Evolutionary conservation across 2,329 filamentous ascomycete species (phyloP), one percentile per base, ranked within the genome.

Genomic region (Lasiodiplodia citricola): DNA sequence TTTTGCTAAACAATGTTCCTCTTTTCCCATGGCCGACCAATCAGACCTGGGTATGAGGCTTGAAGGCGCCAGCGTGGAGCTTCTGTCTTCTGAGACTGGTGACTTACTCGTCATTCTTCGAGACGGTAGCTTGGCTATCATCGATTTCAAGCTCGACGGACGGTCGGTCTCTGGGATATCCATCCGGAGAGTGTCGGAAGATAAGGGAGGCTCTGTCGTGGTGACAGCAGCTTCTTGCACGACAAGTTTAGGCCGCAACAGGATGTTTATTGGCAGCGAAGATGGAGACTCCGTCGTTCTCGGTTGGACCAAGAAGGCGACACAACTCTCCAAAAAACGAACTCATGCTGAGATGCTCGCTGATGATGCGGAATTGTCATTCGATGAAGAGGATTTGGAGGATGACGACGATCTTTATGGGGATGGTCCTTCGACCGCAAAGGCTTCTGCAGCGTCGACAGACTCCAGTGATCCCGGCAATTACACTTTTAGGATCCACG

Each of bases 101-200:
- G 94, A 98, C 75, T 85, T 98, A 70, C 83, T 99, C n/a, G 84
- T 99, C 41, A 87, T 96, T 7, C 85, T 97, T 31, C 88, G 88
- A 68, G 89, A 91, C 73, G 96, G 96, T 0, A 86, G 87, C 23
- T 84, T 97, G 58, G 89, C 89, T 11, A 86, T 96, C 25, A 80
- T 98, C 14, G 90, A 87, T 18, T 97, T 99, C 82, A 90, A 89
- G 67, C 88, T 97, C 70, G 94, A 97, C 77, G 96, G 96, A 18
- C 88, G 96, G 67, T 96, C 92, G 2, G 93, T 99, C 2, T 97
- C 94, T 31, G 94, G 93, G 1, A 85, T 99, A 70, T 88, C 87
- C n/a, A 81, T 99, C 66, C 89, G 88, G 71, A 80, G 87, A 50
- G 83, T 97, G 5, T 76, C 87, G 4, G 74, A 82, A 50, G 88